Evolutionary conservation across 768 basidiomycete species (phyloP), one percentile per base, ranked within the genome.

Genomic region (Agaricus blazei): DNA sequence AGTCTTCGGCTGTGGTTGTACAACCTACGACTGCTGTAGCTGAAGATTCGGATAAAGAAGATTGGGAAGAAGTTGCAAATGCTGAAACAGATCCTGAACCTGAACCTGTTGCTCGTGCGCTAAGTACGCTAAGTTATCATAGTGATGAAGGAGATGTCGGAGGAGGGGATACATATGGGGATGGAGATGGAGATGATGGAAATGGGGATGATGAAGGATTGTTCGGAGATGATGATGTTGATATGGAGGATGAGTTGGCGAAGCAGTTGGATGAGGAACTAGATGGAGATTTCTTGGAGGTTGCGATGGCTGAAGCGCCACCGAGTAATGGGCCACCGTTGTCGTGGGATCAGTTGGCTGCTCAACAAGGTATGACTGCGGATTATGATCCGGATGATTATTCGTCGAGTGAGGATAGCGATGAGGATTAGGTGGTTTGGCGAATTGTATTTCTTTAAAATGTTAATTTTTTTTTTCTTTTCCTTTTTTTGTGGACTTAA

Each of bases 1-100:
- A 51, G 31, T 8, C 49, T 24, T 37, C 34, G n/a, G 23, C 46
- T 6, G 34, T 27, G 29, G 26, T 27, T 23, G 34, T 43, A 19
- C 37, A 42, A 29, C 47, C 56, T 23, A 19, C 51, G 29, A 6
- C 44, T 12, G 57, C 9, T 14, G 51, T 38, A 19, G 48, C 27
- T 23, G 58, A 56, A 36, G 58, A 59, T 9, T 61, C 60, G 7
- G 60, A 61, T 28, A 58, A 58, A 15, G 59, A 55, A 26, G 56
- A 57, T 1, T 62, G 60, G 60, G 58, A 59, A 19, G 58, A 62
- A 48, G 56, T 62, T 7, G 24, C 53, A 4, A 48, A 49, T n/a
- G 52, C 44, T 28, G 42, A 52, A 23, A 24, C 53, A 4, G 44
- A 49, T n/a, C 48, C 37, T 27, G 42, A 52, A 23, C 47, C 29